Base-by-base conservation (phyloP, 768 basidiomycete genomes). In the Termitomyces sp. region DNA sequence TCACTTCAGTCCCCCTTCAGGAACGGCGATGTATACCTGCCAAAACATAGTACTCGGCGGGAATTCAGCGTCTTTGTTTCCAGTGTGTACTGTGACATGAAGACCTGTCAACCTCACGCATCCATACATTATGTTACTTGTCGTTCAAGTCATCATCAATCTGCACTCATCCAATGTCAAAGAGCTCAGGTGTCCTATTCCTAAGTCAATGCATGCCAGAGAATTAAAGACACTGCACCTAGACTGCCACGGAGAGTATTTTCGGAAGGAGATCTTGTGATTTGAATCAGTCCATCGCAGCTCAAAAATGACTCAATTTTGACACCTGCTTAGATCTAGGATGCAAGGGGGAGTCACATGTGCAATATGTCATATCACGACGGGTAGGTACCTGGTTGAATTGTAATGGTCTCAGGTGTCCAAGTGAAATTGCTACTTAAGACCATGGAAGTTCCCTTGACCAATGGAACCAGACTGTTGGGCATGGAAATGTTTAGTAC, bases 11-110 rank as follows among this genome's bases (percentile, higher is more conserved):
- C 71, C 61, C 54, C 74, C 67, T 35, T 70, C 67, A 32, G 78
- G 79, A n/a, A 66, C 63, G 4, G 74, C 81, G 3, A 67, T 70
- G 37, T 84, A 73, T 61, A 67, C 70, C 3, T 84, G 84, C 65
- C 76, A 80, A 62, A 84, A 83, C 58, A 71, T 83, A n/a, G 68
- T 72, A 15, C 60, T 81, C 32, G 69, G 65, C 4, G 80, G 80
- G 14, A 71, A 74, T 57, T 60, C 77, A 1, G 78, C 76, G 1
- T 65, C 66, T 5, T 58, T 79, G 32, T 82, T 82, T 63, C 71
- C 72, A 17, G 58, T 64, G 30, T 77, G 74, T 57, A 65, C 67
- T 24, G 58, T 58, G 45, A 74, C 72, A 12, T 71, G 56, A 34
- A 60, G 37, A n/a, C 8, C 43, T 22, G 50, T 44, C 11, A 37